These are phyloP conservation scores for Pulveroboletus sp. DNA, from an alignment of 768 basidiomycete genomes.

Conservation along the genomic window DNA sequence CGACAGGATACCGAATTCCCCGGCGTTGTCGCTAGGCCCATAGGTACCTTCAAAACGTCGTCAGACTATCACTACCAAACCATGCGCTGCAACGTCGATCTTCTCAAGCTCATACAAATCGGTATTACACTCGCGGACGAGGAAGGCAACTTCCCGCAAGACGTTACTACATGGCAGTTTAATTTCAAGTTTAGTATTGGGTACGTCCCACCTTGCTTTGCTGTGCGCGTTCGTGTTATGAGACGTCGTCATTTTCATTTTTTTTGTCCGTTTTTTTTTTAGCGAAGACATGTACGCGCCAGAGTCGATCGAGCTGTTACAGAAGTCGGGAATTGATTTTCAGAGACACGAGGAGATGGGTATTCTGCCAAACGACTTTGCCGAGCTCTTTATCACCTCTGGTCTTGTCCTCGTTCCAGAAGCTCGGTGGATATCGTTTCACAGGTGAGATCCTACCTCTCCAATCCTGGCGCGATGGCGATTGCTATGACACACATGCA, in stretches of 20 bases:
- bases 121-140: slow-evolving; percentile 94
- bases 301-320: slow-evolving; percentile 92
- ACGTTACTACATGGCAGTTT: slow-evolving; percentile 97
- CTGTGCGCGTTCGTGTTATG: neutral
- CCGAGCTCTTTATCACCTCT: slow-evolving; percentile 94
- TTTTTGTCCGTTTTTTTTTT: neutral
- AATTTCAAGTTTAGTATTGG: slow-evolving; percentile 91
- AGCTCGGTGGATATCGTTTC: slow-evolving; percentile 96
- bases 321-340: slow-evolving; percentile 95
- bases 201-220: slow-evolving; percentile 43
- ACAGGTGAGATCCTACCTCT: slow-evolving; percentile 54
- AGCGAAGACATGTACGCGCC: slow-evolving; percentile 99
- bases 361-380: slow-evolving; percentile 90
- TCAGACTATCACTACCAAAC: slow-evolving; percentile 99
- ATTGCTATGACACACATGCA: neutral
- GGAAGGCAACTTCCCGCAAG: slow-evolving; percentile 85
- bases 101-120: slow-evolving; percentile 96
- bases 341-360: slow-evolving; percentile 90
- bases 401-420: slow-evolving; percentile 87
- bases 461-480: neutral
- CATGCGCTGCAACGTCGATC: slow-evolving; percentile 98
- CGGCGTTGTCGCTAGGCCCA: slow-evolving; percentile 95
- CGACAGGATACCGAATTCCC: slow-evolving; percentile 96
- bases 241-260: neutral
- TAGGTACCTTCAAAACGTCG: slow-evolving; percentile 92